phyloP scores from a whole-genome alignment of 306 rosid genomes.

The Pueraria montana region DNA sequence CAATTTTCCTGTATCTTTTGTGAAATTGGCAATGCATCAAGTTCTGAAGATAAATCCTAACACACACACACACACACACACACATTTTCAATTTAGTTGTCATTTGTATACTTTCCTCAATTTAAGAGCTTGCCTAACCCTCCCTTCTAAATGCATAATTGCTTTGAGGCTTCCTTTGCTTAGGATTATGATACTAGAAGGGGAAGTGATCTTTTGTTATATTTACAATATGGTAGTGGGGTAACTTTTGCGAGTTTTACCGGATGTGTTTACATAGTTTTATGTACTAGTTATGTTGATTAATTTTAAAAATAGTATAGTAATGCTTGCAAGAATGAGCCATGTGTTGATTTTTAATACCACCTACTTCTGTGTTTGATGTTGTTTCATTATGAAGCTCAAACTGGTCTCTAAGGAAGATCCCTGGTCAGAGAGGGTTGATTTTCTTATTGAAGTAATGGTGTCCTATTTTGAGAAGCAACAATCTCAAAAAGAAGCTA shows the following conservation, averaged over 20 bases:
- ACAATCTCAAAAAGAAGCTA: constrained; percentile 95
- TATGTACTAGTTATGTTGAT: constrained; percentile 26
- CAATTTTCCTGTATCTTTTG: constrained; percentile 23
- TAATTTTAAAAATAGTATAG: constrained; percentile 24
- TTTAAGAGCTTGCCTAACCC: constrained; percentile 28
- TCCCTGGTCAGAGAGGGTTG: constrained; percentile 94
- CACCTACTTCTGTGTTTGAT: constrained; percentile 33
- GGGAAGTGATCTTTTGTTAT: constrained; percentile 15
- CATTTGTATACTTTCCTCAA: constrained; percentile 19
- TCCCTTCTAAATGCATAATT: background rate
- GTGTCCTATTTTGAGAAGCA: constrained; percentile 96
- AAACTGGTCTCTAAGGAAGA: constrained; percentile 87
- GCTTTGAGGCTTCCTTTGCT: background rate
- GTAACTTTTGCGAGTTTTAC: constrained; percentile 17
- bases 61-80: constrained; percentile 3
- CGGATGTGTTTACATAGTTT: background rate
- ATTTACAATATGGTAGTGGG: constrained; percentile 11
- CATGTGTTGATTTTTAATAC: constrained; percentile 31
- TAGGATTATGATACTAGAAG: constrained; percentile 20
- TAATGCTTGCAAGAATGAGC: constrained; percentile 36
- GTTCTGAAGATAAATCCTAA: constrained; percentile 7
- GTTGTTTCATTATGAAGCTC: constrained; percentile 69
- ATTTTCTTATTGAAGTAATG: constrained; percentile 94
- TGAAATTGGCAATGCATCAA: constrained; percentile 21
- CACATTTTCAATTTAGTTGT: constrained; percentile 2